Evolutionary conservation across 2,329 filamentous ascomycete genomes (phyloP).

Genomic region (Pleomassaria siparia): DNA sequence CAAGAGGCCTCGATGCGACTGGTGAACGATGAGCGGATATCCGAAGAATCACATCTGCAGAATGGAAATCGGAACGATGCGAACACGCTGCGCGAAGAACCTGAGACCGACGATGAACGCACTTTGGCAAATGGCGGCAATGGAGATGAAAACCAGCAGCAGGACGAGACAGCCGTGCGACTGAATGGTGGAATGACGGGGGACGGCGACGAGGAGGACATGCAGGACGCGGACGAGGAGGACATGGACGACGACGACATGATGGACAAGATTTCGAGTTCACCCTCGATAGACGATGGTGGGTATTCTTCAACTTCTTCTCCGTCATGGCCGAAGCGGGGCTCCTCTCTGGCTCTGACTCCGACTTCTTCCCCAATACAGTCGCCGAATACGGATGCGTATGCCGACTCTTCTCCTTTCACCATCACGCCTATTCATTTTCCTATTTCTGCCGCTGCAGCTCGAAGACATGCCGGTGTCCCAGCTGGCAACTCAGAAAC

Average conservation of each 20-base stretch:
- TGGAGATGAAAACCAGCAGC: slow-evolving; percentile 20
- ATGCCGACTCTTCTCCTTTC: slow-evolving; percentile 46
- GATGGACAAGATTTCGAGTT: slow-evolving; percentile 98
- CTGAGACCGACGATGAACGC: slow-evolving; percentile 63
- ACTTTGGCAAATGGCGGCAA: slow-evolving; percentile 23
- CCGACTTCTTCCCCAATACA: slow-evolving; percentile 33
- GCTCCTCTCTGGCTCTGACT: slow-evolving; percentile 47
- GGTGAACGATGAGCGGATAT: slow-evolving; percentile 71
- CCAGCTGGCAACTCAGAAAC: slow-evolving; percentile 32
- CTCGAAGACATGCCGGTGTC: slow-evolving; percentile 23
- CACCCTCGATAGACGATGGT: slow-evolving; percentile 99
- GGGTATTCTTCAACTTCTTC: slow-evolving; percentile 60
- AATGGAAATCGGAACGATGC: slow-evolving; percentile 51
- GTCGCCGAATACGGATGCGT: slow-evolving; percentile 24
- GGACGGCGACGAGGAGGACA: slow-evolving; percentile 51
- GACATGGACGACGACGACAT: slow-evolving; percentile 88
- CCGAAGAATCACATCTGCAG: slow-evolving; percentile 70
- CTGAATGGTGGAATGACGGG: slow-evolving; percentile 40
- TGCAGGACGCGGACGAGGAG: slow-evolving; percentile 65
- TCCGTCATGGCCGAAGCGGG: slow-evolving; percentile 43
- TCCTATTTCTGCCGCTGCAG: slow-evolving; percentile 35
- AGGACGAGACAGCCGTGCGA: slow-evolving; percentile 35
- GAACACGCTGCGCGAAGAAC: slow-evolving; percentile 42
- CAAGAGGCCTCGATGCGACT: slow-evolving; percentile 83
- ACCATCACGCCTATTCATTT: slow-evolving; percentile 47